phyloP scores from a whole-genome alignment of 116 monocot species.

The Trichopus zeylanicus region DNA sequence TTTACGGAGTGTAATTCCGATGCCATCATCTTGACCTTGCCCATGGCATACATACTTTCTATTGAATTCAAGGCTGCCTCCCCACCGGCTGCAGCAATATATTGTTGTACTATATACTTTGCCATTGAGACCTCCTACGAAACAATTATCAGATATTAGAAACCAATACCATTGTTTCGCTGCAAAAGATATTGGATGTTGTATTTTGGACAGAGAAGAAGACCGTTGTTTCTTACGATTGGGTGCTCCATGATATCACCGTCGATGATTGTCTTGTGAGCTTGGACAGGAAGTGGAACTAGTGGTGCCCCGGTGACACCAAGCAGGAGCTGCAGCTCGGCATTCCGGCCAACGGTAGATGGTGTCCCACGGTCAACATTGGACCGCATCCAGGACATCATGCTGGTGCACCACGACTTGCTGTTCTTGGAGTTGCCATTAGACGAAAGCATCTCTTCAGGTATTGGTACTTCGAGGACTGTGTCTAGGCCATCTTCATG shows the following conservation, averaged over 20 bases:
- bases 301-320: conserved; percentile 78
- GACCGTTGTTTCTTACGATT: conserved; percentile 28
- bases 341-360: conserved; percentile 8
- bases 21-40: conserved; percentile 69
- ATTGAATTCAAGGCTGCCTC: conserved; percentile 50
- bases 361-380: conserved; percentile 11
- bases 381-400: conserved; percentile 49
- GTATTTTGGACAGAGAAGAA: too few species aligned
- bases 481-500: conserved; percentile 72
- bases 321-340: conserved; percentile 86
- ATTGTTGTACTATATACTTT: conserved; percentile 86
- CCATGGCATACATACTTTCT: conserved; percentile 84
- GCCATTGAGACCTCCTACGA: conserved; percentile 66
- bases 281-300: conserved; percentile 52
- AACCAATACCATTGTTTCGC: background rate
- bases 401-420: conserved; percentile 29
- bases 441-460: conserved; percentile 47
- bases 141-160: background rate
- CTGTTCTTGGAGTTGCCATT: conserved; percentile 1
- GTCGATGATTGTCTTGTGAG: conserved; percentile 11
- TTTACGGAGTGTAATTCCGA: conserved; percentile 27
- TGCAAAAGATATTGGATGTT: too few species aligned
- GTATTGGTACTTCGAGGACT: conserved; percentile 67
- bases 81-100: conserved; percentile 79
- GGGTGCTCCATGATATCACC: conserved; percentile 39